Percentiles rank a stretch among this genome's conserved stretches.
Conservation (phyloP, 2,329 filamentous ascomycete genomes). For the Pyrenophora teres region DNA sequence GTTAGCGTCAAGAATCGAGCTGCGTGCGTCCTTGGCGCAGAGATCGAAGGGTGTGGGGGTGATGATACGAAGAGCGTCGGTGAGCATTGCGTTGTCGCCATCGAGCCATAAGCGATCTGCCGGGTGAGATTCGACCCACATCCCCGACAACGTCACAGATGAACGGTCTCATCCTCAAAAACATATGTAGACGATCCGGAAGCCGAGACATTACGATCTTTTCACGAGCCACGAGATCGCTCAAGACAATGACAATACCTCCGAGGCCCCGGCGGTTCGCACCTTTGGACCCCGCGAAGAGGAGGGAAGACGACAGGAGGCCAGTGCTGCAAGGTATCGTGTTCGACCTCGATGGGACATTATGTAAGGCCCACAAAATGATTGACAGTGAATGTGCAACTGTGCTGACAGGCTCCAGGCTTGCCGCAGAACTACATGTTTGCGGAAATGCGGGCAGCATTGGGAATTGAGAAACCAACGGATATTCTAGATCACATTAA, state of each 20-base stretch:
- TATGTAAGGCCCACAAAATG: constrained; percentile 66
- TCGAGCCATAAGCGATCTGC: not conserved
- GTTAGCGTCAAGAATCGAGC: no score
- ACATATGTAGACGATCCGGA: not conserved
- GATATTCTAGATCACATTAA: constrained; percentile 94
- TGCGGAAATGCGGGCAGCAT: constrained; percentile 74
- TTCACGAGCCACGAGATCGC: constrained; percentile 1
- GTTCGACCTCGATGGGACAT: constrained; percentile 94
- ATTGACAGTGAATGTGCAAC: not conserved
- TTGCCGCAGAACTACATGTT: constrained; percentile 98
- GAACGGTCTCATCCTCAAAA: constrained; percentile 4
- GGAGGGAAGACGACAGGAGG: constrained; percentile 38
- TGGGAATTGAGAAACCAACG: constrained; percentile 69
- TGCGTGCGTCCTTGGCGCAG: not conserved
- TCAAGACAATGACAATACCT: constrained; percentile 21
- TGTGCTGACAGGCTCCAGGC: constrained; percentile 54
- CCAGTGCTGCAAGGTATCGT: constrained; percentile 64
- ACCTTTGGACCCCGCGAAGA: constrained; percentile 50
- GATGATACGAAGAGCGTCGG: no score
- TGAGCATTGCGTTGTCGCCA: constrained; percentile 5
- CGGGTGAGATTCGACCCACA: constrained; percentile 12
- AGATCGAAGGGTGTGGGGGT: not conserved
- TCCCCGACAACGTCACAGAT: constrained; percentile 8
- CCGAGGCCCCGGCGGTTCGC: constrained; percentile 54
- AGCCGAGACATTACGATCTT: not conserved